These are phyloP conservation scores for Amanita rimosa DNA, from an alignment of 768 basidiomycete genomes.

Conservation along the genomic window DNA sequence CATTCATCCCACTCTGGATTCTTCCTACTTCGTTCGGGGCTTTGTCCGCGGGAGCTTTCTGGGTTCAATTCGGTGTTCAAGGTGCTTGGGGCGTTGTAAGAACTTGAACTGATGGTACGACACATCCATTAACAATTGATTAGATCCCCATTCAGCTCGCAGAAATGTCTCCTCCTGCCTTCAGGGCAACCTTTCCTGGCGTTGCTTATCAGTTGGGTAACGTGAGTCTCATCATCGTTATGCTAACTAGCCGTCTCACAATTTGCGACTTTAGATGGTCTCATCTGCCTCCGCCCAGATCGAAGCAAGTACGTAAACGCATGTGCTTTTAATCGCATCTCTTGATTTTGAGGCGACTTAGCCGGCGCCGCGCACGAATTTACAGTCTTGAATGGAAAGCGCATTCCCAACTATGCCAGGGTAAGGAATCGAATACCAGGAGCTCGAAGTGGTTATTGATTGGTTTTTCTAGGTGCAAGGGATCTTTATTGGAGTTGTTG, in stretches of 20 bases:
- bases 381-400: conserved; percentile 28
- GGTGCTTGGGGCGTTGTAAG: conserved; percentile 84
- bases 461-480: conserved; percentile 48
- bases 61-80: conserved; percentile 79
- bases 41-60: conserved; percentile 80
- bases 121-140: conserved; percentile 23
- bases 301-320: conserved; percentile 46
- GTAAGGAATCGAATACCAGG: conserved; percentile 12
- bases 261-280: conserved; percentile 29
- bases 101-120: conserved; percentile 25
- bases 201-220: conserved; percentile 80
- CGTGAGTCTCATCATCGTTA: conserved; percentile 19
- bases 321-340: not conserved
- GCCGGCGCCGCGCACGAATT: conserved; percentile 55
- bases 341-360: conserved; percentile 11
- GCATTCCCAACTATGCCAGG: conserved; percentile 56
- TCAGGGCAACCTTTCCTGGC: conserved; percentile 82
- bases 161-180: conserved; percentile 82
- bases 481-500: conserved; percentile 77
- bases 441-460: conserved; percentile 4
- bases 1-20: conserved; percentile 75
- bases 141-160: conserved; percentile 66
- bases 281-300: conserved; percentile 72
- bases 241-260: not conserved
- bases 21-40: conserved; percentile 56